A percentile compares a stretch with the other conserved stretches of the same genome.
These are phyloP conservation scores for Haematococcus lacustris DNA, from an alignment of 139 green algal species.

Conservation along the genomic window DNA sequence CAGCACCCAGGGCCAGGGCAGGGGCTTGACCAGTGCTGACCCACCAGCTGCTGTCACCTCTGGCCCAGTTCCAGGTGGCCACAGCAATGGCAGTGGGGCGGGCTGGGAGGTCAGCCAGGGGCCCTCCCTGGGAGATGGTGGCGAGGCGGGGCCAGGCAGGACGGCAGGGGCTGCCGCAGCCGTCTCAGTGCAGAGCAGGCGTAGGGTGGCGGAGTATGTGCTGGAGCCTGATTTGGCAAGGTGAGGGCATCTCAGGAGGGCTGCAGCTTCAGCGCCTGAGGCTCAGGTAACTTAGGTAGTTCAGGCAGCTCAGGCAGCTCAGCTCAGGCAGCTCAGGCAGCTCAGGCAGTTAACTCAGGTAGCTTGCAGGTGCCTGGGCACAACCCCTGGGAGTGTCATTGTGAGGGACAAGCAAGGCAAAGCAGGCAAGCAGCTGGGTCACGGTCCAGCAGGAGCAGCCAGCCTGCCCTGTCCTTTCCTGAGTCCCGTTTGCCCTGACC, in stretches of 20 bases:
- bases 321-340: no score
- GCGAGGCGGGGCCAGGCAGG: background rate
- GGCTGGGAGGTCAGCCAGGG: background rate
- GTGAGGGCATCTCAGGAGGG: no score
- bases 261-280: no score
- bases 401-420: no score
- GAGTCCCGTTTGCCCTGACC: no score
- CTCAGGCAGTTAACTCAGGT: no score
- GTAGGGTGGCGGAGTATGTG: constrained; percentile 40
- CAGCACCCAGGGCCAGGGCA: background rate
- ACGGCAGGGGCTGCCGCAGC: background rate
- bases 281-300: no score
- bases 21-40: background rate
- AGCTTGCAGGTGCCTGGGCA: no score
- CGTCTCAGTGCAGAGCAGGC: constrained; percentile 2
- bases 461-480: no score
- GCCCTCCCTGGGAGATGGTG: background rate
- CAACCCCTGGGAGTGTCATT: no score
- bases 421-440: background rate
- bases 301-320: no score
- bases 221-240: constrained; percentile 46
- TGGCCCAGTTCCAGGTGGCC: constrained; percentile 1
- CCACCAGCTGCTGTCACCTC: background rate
- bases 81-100: background rate
- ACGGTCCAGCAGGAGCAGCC: background rate